phyloP scores from a whole-genome alignment of 1,284 basidiomycete genomes.

The Pholiota adiposa region DNA sequence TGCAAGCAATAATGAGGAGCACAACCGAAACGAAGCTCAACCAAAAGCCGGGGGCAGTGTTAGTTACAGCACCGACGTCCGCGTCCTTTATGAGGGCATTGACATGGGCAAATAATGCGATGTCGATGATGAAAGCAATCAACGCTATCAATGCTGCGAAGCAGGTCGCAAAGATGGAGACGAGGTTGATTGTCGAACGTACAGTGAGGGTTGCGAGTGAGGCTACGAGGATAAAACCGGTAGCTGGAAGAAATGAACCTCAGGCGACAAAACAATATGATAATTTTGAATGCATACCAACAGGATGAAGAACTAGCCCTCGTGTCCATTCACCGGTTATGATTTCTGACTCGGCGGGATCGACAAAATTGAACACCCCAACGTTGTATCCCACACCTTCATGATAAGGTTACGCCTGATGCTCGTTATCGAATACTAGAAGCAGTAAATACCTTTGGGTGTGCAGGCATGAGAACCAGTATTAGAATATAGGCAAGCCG shows the following conservation, averaged over 20 bases:
- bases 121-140: conserved; percentile 73
- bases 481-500: background rate
- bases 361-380: background rate
- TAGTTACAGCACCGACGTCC: conserved; percentile 45
- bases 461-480: background rate
- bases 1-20: conserved; percentile 63
- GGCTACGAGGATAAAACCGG: conserved; percentile 64
- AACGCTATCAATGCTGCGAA: conserved; percentile 66
- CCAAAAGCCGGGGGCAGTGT: conserved; percentile 67
- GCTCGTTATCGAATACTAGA: background rate
- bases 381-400: background rate
- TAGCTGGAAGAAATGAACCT: conserved; percentile 46
- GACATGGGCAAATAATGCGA: conserved; percentile 66
- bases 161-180: conserved; percentile 66
- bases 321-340: background rate
- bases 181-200: conserved; percentile 57
- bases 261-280: too few relatives aligned
- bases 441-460: background rate
- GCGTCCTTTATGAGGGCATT: conserved; percentile 58
- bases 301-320: background rate
- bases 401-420: background rate
- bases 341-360: background rate
- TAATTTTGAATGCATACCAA: background rate
- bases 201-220: conserved; percentile 64
- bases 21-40: conserved; percentile 69